phyloP scores from a whole-genome alignment of 352 stramenopile genomes.

The Globisporangium parvum region DNA sequence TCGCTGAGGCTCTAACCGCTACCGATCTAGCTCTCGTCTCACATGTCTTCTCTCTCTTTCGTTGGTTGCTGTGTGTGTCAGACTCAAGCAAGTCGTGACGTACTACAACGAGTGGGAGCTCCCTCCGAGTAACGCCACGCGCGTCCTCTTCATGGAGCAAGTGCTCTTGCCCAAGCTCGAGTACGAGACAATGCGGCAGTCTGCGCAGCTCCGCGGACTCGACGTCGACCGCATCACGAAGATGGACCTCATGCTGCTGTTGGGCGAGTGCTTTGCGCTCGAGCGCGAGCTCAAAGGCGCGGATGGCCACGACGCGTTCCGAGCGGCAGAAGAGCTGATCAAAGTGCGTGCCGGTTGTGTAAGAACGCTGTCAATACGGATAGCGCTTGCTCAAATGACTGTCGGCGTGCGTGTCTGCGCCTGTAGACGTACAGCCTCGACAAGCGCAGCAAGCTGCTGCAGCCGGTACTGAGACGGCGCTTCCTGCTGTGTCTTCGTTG shows the following conservation, averaged over 20 bases:
- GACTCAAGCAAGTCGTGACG: slow-evolving; percentile 50
- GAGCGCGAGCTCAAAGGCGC: slow-evolving; percentile 57
- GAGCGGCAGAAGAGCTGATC: slow-evolving; percentile 34
- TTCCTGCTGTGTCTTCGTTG: background rate
- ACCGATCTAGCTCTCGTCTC: background rate
- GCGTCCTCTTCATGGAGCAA: slow-evolving; percentile 82
- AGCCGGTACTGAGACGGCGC: slow-evolving; percentile 14
- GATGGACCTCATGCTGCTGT: slow-evolving; percentile 70
- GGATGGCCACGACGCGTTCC: slow-evolving; percentile 35
- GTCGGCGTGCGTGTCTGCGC: background rate
- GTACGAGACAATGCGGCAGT: slow-evolving; percentile 67
- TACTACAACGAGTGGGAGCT: slow-evolving; percentile 89
- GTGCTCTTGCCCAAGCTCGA: slow-evolving; percentile 71
- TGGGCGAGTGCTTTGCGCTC: slow-evolving; percentile 84
- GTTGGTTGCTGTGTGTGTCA: slow-evolving; percentile 10
- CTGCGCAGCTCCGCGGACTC: slow-evolving; percentile 64
- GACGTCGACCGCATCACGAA: slow-evolving; percentile 77
- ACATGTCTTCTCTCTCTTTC: background rate
- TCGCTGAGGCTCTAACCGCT: too few relatives aligned
- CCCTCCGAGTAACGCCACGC: slow-evolving; percentile 72
- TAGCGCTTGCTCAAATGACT: background rate
- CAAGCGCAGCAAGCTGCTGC: slow-evolving; percentile 23
- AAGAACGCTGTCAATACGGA: background rate
- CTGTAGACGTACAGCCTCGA: slow-evolving; percentile 24
- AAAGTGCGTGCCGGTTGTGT: slow-evolving; percentile 14